These are phyloP conservation scores for Amauroascus niger DNA, from an alignment of 2,329 filamentous ascomycete species.

Conservation along the genomic window DNA sequence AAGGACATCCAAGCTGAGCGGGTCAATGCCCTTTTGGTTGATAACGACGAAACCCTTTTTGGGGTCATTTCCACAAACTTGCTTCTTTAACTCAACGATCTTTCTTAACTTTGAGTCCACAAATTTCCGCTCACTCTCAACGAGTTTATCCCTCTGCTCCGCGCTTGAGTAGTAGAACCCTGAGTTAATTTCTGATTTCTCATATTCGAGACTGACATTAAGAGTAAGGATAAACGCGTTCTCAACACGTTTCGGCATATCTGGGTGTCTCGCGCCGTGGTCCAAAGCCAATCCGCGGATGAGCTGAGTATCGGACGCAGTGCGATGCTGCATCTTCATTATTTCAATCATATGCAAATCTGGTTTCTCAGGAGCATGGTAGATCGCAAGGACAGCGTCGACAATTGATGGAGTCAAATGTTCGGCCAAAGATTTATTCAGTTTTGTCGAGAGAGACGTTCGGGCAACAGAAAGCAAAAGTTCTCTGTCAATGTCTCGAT, in stretches of 20 bases:
- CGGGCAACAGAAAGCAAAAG: slow-evolving; percentile 85
- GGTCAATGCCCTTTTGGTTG: slow-evolving; percentile 99
- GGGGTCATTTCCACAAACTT: slow-evolving; percentile 84
- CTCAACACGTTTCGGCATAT: slow-evolving; percentile 94
- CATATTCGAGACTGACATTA: slow-evolving; percentile 95
- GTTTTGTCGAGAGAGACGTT: slow-evolving; percentile 89
- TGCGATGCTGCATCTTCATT: slow-evolving; percentile 99
- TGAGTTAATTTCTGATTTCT: slow-evolving; percentile 98
- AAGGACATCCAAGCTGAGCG: slow-evolving; percentile 85
- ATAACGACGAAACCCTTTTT: slow-evolving; percentile 96
- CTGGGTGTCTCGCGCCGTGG: slow-evolving; percentile 90
- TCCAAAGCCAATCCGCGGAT: slow-evolving; percentile 89
- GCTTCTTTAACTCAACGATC: slow-evolving; percentile 96
- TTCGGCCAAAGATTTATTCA: slow-evolving; percentile 78
- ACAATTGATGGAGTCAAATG: slow-evolving; percentile 92
- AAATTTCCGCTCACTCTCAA: slow-evolving; percentile 91
- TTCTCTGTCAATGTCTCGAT: slow-evolving; percentile 81
- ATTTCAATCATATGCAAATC: slow-evolving; percentile 99
- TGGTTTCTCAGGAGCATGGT: slow-evolving; percentile 79
- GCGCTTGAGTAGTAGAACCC: slow-evolving; percentile 97
- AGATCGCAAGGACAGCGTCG: slow-evolving; percentile 90
- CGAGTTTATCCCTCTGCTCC: slow-evolving; percentile 93
- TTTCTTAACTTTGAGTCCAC: slow-evolving; percentile 94
- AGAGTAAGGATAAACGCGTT: slow-evolving; percentile 92
- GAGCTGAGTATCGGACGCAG: slow-evolving; percentile 88